Percentiles rank a stretch among this genome's conserved stretches.
Conservation (phyloP, 2,329 filamentous ascomycete genomes). For the Fusarium setosum region DNA sequence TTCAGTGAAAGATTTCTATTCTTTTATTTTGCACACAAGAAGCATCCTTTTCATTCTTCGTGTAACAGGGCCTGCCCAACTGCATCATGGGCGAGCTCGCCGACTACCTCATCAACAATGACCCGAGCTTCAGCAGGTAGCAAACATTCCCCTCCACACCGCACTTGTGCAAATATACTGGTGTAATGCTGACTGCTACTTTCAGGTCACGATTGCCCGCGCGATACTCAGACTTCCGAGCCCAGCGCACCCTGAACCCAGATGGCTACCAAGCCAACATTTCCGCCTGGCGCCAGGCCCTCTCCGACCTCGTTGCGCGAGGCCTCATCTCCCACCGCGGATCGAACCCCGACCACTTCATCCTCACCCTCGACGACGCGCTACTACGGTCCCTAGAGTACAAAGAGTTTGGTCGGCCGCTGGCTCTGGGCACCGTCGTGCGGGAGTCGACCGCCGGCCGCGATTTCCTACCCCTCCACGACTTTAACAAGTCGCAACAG, state of each 20-base stretch:
- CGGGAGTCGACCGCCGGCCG: conserved; percentile 76
- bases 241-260: conserved; percentile 80
- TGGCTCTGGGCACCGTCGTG: conserved; percentile 83
- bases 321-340: conserved; percentile 63
- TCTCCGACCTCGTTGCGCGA: conserved; percentile 74
- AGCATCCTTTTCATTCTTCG: background rate
- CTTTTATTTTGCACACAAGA: background rate
- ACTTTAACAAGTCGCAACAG: conserved; percentile 73
- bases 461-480: conserved; percentile 75
- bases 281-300: conserved; percentile 79
- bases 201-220: conserved; percentile 80
- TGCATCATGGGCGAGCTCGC: conserved; percentile 74
- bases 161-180: background rate
- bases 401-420: conserved; percentile 82
- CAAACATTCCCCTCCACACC: background rate
- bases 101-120: conserved; percentile 70
- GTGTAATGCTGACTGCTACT: background rate
- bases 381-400: conserved; percentile 79
- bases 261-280: conserved; percentile 88
- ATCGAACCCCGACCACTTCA: conserved; percentile 58
- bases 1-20: background rate
- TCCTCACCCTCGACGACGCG: conserved; percentile 68
- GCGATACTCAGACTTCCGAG: conserved; percentile 87
- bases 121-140: conserved; percentile 71
- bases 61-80: background rate